These are phyloP conservation scores for Thelonectria olida DNA, from an alignment of 2,329 filamentous ascomycete species.

Conservation along the genomic window DNA sequence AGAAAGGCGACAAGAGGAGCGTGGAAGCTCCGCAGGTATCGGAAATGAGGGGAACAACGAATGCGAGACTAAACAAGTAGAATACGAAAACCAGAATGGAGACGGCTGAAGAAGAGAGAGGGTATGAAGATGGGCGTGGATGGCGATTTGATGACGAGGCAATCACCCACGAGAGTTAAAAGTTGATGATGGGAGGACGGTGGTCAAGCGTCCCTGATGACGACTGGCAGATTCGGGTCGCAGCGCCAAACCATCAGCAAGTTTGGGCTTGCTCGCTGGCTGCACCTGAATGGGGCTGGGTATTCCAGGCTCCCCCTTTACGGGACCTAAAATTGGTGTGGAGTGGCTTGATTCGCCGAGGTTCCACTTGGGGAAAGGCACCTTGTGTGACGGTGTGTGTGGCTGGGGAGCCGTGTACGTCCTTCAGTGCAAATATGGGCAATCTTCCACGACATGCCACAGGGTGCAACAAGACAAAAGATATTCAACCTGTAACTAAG, in stretches of 20 bases:
- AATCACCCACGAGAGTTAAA: constrained; percentile 11
- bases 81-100: not conserved
- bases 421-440: no score
- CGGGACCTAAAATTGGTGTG: constrained; percentile 2
- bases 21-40: constrained; percentile 36
- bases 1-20: constrained; percentile 30
- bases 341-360: not conserved
- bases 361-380: not conserved
- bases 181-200: not conserved
- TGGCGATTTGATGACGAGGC: constrained; percentile 5
- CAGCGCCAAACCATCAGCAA: not conserved
- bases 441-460: not conserved
- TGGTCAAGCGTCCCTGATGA: not conserved
- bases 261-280: constrained; percentile 9
- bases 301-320: not conserved
- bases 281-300: not conserved
- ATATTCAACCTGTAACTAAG: no score
- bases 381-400: not conserved
- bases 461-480: no score
- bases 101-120: not conserved
- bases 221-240: not conserved
- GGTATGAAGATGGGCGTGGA: constrained; percentile 5
- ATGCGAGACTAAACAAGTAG: not conserved
- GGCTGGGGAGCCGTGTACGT: not conserved
- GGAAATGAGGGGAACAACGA: constrained; percentile 7